Evolutionary conservation across 1,284 basidiomycete species (phyloP), one percentile per base, ranked within the genome.

Genomic region (Puccinia sorghi): DNA sequence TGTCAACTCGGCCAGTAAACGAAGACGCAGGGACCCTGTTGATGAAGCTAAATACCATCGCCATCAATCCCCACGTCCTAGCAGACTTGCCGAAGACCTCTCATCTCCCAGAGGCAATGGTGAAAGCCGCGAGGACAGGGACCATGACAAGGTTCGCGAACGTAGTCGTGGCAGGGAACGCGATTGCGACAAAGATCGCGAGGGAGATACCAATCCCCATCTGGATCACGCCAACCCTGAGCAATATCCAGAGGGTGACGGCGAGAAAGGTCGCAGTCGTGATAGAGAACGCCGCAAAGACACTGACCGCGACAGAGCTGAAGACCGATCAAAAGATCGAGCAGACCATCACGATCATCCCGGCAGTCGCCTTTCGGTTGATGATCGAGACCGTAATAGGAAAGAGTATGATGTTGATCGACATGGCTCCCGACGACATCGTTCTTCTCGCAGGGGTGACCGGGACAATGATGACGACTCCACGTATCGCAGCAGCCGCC

Each of bases 191-290:
- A 90, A 91, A 73, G 84, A 90, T 72, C 88, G 90, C 61, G 92
- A 94, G 80, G 82, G 81, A 13, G 84, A 84, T 69, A 87, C 85
- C 11, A 39, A 76, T 56, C 61, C 12, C 37, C 39, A 39, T 15
- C 4, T 9, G 46, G 66, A 61, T 25, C 39, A 27, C n/a, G 17
- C 66, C 22, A 61, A n/a, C 37, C 17, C 48, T n/a, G 74, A 57
- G 3, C 50, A 56, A 46, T 52, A n/a, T 20, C 27, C 15, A 54
- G 50, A 0, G 89, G 89, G 0, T 90, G 90, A 0, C 91, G 90
- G 81, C 87, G 91, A 73, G 90, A 88, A 81, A 88, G 91, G 80
- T 91, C 92, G 83, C 91, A 93, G 80, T 90, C 90, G 22, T 77
- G 83, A 41, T 87, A 87, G 63, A n/a, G 83, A 79, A 50, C 78